Conservation (phyloP, 169 alveolate species). For the Babesia caballi region DNA sequence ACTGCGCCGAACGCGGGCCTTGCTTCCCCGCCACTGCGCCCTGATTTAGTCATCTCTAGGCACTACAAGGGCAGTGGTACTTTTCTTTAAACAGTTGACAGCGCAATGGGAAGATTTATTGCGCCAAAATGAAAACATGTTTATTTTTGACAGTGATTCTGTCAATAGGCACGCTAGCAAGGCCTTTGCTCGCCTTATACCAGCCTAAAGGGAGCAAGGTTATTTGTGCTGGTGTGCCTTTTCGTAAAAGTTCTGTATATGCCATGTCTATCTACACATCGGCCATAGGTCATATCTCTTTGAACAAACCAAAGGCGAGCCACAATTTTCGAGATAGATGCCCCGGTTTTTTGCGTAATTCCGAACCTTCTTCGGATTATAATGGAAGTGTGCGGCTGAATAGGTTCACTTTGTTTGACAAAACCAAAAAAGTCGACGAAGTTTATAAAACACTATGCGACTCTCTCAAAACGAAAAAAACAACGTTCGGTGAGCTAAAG, state of each 20-base stretch:
- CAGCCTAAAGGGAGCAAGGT: not conserved
- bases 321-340: not conserved
- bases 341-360: not conserved
- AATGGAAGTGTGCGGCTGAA: not conserved
- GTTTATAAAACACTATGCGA: conserved; percentile 17
- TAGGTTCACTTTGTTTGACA: not conserved
- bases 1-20: not conserved
- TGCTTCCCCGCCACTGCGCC: not conserved
- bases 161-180: not conserved
- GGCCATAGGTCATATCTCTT: not conserved
- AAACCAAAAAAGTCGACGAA: conserved; percentile 15
- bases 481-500: conserved; percentile 43
- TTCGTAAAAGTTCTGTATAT: too few species aligned
- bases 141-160: not conserved
- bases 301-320: not conserved
- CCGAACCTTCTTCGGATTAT: not conserved
- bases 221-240: not conserved
- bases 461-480: conserved; percentile 34
- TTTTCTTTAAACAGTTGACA: not conserved
- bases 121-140: conserved; percentile 15
- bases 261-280: not conserved
- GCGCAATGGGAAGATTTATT: conserved; percentile 13
- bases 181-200: not conserved
- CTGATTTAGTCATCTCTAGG: not conserved
- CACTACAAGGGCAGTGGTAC: not conserved